Evolutionary conservation across 495 filamentous ascomycete genomes (phyloP).

Genomic region (Lindgomyces ingoldianus): DNA sequence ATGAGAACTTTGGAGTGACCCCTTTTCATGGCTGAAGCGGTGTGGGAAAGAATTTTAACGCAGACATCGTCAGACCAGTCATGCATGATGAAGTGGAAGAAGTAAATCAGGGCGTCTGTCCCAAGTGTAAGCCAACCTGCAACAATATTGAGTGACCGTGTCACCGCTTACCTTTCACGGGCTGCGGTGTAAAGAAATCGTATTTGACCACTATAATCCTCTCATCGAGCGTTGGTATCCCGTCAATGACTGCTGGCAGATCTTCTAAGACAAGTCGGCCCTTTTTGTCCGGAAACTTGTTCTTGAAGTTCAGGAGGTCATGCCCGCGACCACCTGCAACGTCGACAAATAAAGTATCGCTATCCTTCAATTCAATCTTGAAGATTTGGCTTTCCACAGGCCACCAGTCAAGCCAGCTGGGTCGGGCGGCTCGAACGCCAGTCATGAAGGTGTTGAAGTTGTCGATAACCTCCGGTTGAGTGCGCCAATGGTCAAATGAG

Average conservation of each 20-base stretch:
- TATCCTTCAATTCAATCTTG: neutral
- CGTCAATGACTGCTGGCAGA: slow-evolving; percentile 42
- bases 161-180: slow-evolving; percentile 35
- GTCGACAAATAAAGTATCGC: slow-evolving; percentile 41
- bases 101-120: slow-evolving; percentile 6
- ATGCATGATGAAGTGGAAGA: slow-evolving; percentile 14
- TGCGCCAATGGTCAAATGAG: slow-evolving; percentile 9
- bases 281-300: slow-evolving; percentile 35
- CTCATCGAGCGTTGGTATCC: neutral
- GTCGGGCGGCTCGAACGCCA: slow-evolving; percentile 52
- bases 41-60: slow-evolving; percentile 6
- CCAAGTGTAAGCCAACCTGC: neutral
- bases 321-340: slow-evolving; percentile 28
- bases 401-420: slow-evolving; percentile 54
- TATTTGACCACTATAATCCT: slow-evolving; percentile 44
- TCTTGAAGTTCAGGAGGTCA: slow-evolving; percentile 18
- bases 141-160: neutral
- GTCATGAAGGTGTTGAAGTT: slow-evolving; percentile 57
- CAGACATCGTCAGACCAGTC: slow-evolving; percentile 19
- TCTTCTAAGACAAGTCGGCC: slow-evolving; percentile 51
- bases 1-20: slow-evolving; percentile 8
- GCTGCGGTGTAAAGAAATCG: slow-evolving; percentile 51
- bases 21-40: slow-evolving; percentile 1
- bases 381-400: neutral
- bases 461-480: neutral